phyloP scores from a whole-genome alignment of 2,329 filamentous ascomycete species.

The Exophiala sp. region DNA sequence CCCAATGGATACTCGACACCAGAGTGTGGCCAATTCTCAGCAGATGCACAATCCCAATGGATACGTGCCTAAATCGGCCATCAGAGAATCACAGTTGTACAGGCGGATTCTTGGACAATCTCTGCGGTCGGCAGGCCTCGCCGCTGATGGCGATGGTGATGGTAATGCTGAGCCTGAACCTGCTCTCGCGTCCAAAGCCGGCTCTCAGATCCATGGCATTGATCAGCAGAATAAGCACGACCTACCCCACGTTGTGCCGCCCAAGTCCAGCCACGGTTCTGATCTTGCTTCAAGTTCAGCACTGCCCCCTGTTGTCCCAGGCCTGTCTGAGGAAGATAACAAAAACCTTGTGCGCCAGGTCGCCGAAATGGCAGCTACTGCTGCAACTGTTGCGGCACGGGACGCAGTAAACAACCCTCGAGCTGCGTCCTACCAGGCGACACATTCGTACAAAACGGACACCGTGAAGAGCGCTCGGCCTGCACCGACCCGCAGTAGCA shows the following conservation, averaged over 20 bases:
- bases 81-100: conserved; percentile 83
- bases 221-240: conserved; percentile 29
- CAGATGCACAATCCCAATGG: conserved; percentile 30
- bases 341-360: conserved; percentile 75
- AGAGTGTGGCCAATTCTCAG: conserved; percentile 33
- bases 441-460: conserved; percentile 33
- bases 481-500: conserved; percentile 31
- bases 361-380: conserved; percentile 87
- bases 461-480: conserved; percentile 30
- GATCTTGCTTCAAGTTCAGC: conserved; percentile 39
- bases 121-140: conserved; percentile 72
- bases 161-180: conserved; percentile 30
- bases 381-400: conserved; percentile 76
- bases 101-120: conserved; percentile 90
- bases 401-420: conserved; percentile 58
- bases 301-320: conserved; percentile 46
- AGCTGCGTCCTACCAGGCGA: conserved; percentile 42
- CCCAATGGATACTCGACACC: conserved; percentile 35
- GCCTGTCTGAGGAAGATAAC: conserved; percentile 76
- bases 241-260: conserved; percentile 67
- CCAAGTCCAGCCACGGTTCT: conserved; percentile 50
- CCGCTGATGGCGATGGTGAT: conserved; percentile 48
- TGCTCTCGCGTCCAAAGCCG: conserved; percentile 24
- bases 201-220: conserved; percentile 40
- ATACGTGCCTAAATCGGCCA: conserved; percentile 54